phyloP scores from a whole-genome alignment of 2,329 filamentous ascomycete species.

The Talaromyces sp. region DNA sequence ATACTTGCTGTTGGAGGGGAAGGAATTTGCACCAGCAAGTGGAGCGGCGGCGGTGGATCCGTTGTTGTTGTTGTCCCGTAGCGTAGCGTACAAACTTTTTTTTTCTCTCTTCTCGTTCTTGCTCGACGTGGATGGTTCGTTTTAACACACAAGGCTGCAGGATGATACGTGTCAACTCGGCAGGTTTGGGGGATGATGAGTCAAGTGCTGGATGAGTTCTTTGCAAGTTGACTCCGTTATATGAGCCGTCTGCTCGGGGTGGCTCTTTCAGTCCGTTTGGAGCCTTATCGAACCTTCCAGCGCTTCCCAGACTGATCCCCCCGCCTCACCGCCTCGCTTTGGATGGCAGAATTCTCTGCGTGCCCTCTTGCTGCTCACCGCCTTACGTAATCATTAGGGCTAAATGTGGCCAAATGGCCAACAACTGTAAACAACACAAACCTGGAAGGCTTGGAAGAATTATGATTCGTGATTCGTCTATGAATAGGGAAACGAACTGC shows the following conservation, averaged over 20 bases:
- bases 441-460: not conserved
- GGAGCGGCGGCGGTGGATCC: constrained; percentile 34
- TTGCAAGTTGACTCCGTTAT: constrained; percentile 5
- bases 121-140: constrained; percentile 16
- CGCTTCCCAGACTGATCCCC: constrained; percentile 30
- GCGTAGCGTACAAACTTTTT: constrained; percentile 14
- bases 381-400: constrained; percentile 5
- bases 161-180: constrained; percentile 2
- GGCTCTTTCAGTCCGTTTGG: not conserved
- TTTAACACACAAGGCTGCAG: not conserved
- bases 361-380: not conserved
- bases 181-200: not conserved
- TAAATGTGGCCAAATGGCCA: not conserved
- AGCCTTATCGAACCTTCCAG: constrained; percentile 43
- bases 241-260: not conserved
- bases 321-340: constrained; percentile 16
- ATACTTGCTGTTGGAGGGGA: constrained; percentile 26
- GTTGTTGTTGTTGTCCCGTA: constrained; percentile 21
- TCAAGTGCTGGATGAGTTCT: not conserved
- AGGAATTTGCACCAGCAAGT: constrained; percentile 40
- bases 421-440: too few species aligned
- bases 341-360: constrained; percentile 16
- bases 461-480: not conserved
- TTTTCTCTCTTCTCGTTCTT: constrained; percentile 20
- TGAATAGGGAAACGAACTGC: not conserved